These are phyloP conservation scores for Lipomyces chichibuensis DNA, from an alignment of 805 yeast genomes.

Conservation along the genomic window DNA sequence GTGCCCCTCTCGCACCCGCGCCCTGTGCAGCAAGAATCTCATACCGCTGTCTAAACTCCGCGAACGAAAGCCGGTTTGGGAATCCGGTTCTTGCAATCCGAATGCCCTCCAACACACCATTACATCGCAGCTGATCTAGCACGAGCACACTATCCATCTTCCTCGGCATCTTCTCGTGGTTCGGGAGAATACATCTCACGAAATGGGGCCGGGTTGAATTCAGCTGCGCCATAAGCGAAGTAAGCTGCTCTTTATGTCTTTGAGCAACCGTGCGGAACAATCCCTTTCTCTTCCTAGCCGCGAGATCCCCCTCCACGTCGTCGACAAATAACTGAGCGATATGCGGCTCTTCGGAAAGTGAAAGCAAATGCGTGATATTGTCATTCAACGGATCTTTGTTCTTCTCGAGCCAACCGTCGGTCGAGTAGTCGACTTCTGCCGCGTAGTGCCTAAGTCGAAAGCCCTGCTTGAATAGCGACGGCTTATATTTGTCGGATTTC, in stretches of 20 bases:
- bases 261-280: slow-evolving; percentile 79
- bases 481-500: slow-evolving; percentile 60
- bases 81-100: slow-evolving; percentile 96
- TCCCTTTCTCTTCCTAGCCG: slow-evolving; percentile 44
- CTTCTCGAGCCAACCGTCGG: slow-evolving; percentile 91
- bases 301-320: slow-evolving; percentile 41
- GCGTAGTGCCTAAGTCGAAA: slow-evolving; percentile 92
- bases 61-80: slow-evolving; percentile 87
- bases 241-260: slow-evolving; percentile 84
- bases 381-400: slow-evolving; percentile 92
- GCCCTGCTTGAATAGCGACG: slow-evolving; percentile 74
- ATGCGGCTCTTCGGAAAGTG: slow-evolving; percentile 59
- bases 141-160: slow-evolving; percentile 75
- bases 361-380: slow-evolving; percentile 62
- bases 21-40: slow-evolving; percentile 62
- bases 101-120: slow-evolving; percentile 97
- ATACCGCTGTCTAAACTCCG: slow-evolving; percentile 77
- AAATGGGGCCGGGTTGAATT: slow-evolving; percentile 90
- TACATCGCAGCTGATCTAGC: slow-evolving; percentile 87
- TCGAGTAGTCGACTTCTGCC: slow-evolving; percentile 90
- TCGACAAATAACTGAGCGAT: slow-evolving; percentile 58
- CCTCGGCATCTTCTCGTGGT: slow-evolving; percentile 69
- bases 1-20: slow-evolving; percentile 37
- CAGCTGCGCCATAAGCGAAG: slow-evolving; percentile 69
- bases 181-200: slow-evolving; percentile 94